phyloP scores from a whole-genome alignment of 2,329 filamentous ascomycete species.

The Pseudogymnoascus sp. region DNA sequence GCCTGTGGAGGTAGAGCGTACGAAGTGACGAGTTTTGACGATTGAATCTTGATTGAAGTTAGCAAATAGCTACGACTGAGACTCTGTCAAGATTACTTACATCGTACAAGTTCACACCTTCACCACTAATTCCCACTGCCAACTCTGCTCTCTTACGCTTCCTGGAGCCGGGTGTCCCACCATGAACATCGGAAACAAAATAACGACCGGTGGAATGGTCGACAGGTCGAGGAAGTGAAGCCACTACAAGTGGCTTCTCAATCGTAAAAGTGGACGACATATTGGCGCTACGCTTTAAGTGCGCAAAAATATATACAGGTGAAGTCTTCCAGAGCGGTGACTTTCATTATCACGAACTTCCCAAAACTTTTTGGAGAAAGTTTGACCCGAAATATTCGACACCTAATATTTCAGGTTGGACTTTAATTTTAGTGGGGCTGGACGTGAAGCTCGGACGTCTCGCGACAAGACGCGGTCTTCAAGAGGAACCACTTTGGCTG shows the following conservation, averaged over 20 bases:
- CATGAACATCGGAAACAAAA: conserved; percentile 54
- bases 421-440: neutral
- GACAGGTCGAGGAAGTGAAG: conserved; percentile 51
- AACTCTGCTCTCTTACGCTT: conserved; percentile 58
- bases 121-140: conserved; percentile 57
- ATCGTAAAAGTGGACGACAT: conserved; percentile 47
- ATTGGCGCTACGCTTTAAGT: conserved; percentile 6
- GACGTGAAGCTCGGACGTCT: neutral
- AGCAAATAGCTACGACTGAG: conserved; percentile 9
- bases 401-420: neutral
- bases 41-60: conserved; percentile 43
- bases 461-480: conserved; percentile 7
- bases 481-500: conserved; percentile 6
- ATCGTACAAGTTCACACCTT: conserved; percentile 60
- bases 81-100: conserved; percentile 32
- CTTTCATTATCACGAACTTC: conserved; percentile 6
- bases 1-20: conserved; percentile 61
- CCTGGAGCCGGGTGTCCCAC: conserved; percentile 49
- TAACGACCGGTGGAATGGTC: conserved; percentile 45
- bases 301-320: conserved; percentile 5
- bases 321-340: conserved; percentile 6
- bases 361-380: conserved; percentile 10
- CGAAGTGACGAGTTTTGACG: conserved; percentile 56
- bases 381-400: neutral
- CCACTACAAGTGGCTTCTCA: conserved; percentile 57